phyloP scores from a whole-genome alignment of 495 filamentous ascomycete species.

The Rostrohypoxylon terebratum region DNA sequence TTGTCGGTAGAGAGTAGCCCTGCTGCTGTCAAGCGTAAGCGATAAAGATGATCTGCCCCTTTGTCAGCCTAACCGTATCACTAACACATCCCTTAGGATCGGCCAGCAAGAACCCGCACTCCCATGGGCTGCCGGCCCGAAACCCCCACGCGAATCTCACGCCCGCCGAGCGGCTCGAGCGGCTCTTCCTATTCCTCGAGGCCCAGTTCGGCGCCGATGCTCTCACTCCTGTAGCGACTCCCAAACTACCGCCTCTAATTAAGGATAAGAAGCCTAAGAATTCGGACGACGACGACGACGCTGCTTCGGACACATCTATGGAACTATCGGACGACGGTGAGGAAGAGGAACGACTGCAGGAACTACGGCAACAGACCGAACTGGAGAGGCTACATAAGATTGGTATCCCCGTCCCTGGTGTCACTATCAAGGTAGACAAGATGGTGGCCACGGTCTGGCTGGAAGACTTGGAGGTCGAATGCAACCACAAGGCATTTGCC shows the following conservation, averaged over 20 bases:
- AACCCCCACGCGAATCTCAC: conserved; percentile 79
- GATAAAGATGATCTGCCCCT: not conserved
- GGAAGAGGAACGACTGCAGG: conserved; percentile 54
- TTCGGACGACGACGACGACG: conserved; percentile 27
- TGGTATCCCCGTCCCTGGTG: conserved; percentile 87
- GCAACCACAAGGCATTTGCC: conserved; percentile 74
- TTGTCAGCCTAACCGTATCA: conserved; percentile 25
- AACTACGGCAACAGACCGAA: conserved; percentile 63
- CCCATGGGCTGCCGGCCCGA: conserved; percentile 62
- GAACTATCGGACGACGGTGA: conserved; percentile 56
- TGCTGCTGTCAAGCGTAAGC: conserved; percentile 90
- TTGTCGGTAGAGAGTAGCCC: conserved; percentile 91
- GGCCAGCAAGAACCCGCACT: conserved; percentile 67
- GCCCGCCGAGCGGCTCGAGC: conserved; percentile 79
- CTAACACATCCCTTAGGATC: conserved; percentile 58
- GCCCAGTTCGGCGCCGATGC: conserved; percentile 90
- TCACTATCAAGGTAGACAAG: conserved; percentile 89
- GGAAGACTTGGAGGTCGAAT: conserved; percentile 90
- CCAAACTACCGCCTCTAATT: conserved; percentile 62
- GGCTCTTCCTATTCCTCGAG: conserved; percentile 95
- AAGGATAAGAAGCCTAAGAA: conserved; percentile 51
- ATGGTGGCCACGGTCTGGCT: conserved; percentile 90
- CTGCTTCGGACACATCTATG: conserved; percentile 55
- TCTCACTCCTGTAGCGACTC: conserved; percentile 75
- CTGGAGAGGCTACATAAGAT: conserved; percentile 77